Evolutionary conservation across 768 basidiomycete species (phyloP), one percentile per base, ranked within the genome.

Genomic region (Panaeolus cyanescens): DNA sequence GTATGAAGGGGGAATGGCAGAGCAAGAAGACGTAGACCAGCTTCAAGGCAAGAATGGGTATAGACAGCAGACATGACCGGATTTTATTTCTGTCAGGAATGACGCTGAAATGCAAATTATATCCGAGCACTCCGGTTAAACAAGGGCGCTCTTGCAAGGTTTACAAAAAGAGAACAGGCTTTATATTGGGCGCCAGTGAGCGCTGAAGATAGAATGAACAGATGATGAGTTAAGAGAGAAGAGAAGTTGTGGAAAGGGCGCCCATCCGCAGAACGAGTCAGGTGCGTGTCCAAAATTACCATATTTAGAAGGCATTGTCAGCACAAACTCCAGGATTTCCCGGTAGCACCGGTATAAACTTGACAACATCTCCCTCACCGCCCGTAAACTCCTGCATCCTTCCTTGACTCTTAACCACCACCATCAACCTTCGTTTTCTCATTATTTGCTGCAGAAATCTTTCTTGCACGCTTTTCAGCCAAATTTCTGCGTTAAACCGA

Each of bases 261-360:
- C 56, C 56, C 56, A 39, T 39, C 9, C 5, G 15, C 34, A 19
- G 56, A 57, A 30, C 15, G 25, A 59, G 67, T 66, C 65, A 65
- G 54, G 36, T 32, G 56, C 56, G 56, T 58, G 40, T 42, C 37
- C 5, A 42, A 42, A 58, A 30, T 40, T 39, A 13, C 56, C 25
- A 58, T 39, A 15, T 58, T 40, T 17, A 37, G 56, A 58, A 58
- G 56, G 22, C 32, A 20, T n/a, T 50, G 45, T 50, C 45, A 50
- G 45, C 45, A 45, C 1, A 69, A 62, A 70, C 59, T 58, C 55
- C 64, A 65, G 37, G 60, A 65, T 75, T 73, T 75, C 70, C 74
- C 76, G 74, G 68, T 65, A 63, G 66, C 50, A 73, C 71, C 74
- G 74, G 76, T 67, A 76, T 74, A 79, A 74, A 74, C 75, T 68